A percentile compares a stretch with the other conserved stretches of the same genome.
phyloP scores from a whole-genome alignment of 2,329 filamentous ascomycete genomes.

The Aureobasidium sp. region DNA sequence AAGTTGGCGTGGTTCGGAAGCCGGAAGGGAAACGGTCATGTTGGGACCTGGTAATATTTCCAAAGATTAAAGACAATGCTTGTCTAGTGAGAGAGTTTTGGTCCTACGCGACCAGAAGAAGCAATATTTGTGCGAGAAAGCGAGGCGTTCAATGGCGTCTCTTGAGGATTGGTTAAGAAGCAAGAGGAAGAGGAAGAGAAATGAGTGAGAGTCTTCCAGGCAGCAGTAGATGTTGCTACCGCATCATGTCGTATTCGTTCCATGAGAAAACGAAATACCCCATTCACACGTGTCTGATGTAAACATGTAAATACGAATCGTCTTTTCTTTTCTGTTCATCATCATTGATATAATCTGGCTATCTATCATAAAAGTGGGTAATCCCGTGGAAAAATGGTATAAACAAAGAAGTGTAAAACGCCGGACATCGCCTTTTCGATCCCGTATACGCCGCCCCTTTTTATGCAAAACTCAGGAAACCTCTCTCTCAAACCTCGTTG shows the following conservation, averaged over 20 bases:
- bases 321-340: background rate
- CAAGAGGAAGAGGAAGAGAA: background rate
- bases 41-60: background rate
- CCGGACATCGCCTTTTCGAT: background rate
- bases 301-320: background rate
- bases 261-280: background rate
- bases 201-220: background rate
- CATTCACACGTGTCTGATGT: background rate
- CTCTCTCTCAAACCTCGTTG: slow-evolving; percentile 33
- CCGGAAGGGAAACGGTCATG: background rate
- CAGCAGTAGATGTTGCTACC: background rate
- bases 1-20: background rate
- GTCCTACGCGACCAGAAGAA: background rate
- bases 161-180: background rate
- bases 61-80: background rate
- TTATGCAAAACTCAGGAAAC: background rate
- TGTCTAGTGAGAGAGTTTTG: background rate
- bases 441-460: background rate
- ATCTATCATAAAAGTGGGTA: background rate
- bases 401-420: slow-evolving; percentile 2
- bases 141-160: slow-evolving; percentile 7
- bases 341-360: background rate
- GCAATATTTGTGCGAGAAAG: background rate
- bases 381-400: background rate
- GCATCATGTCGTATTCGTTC: background rate